Evolutionary conservation across 352 stramenopile genomes (phyloP).

Genomic region (Phytophthora agathidicida): DNA sequence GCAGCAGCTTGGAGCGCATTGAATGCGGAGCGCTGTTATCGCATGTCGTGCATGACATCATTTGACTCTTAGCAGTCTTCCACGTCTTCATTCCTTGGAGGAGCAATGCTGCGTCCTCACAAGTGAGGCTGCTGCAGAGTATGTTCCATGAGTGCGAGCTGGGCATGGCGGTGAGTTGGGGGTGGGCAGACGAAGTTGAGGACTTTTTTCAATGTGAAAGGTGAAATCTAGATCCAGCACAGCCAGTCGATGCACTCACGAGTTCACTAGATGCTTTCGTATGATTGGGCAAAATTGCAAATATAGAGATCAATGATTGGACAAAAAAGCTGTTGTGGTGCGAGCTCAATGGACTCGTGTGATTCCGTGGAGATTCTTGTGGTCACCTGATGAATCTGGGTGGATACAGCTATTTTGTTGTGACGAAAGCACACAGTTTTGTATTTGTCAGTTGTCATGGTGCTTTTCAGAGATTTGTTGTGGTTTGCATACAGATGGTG

Average conservation of each 20-base stretch:
- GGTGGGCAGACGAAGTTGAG: not conserved
- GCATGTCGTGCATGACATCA: slow-evolving; percentile 8
- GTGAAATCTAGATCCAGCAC: not conserved
- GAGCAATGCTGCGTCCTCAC: slow-evolving; percentile 2
- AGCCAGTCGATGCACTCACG: not conserved
- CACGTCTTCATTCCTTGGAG: slow-evolving; percentile 6
- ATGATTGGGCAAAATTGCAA: slow-evolving; percentile 13
- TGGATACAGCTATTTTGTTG: slow-evolving; percentile 2
- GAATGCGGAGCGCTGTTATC: not conserved
- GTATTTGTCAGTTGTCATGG: slow-evolving; percentile 1
- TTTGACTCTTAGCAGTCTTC: slow-evolving; percentile 8
- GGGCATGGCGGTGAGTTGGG: too few relatives aligned
- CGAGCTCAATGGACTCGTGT: not conserved
- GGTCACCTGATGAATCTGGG: too few relatives aligned
- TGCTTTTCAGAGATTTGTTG: slow-evolving; percentile 19
- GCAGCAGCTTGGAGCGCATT: slow-evolving; percentile 10
- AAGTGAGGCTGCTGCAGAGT: slow-evolving; percentile 1
- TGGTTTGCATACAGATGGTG: too few relatives aligned
- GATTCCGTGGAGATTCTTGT: slow-evolving; percentile 7
- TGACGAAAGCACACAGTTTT: not conserved
- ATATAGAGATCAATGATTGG: slow-evolving; percentile 9
- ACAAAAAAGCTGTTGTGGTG: slow-evolving; percentile 1
- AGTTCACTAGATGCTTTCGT: not conserved
- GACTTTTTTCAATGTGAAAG: not conserved
- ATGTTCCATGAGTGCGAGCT: slow-evolving; percentile 6